Base-by-base conservation (phyloP, 768 basidiomycete species). In the Mycena rosella region DNA sequence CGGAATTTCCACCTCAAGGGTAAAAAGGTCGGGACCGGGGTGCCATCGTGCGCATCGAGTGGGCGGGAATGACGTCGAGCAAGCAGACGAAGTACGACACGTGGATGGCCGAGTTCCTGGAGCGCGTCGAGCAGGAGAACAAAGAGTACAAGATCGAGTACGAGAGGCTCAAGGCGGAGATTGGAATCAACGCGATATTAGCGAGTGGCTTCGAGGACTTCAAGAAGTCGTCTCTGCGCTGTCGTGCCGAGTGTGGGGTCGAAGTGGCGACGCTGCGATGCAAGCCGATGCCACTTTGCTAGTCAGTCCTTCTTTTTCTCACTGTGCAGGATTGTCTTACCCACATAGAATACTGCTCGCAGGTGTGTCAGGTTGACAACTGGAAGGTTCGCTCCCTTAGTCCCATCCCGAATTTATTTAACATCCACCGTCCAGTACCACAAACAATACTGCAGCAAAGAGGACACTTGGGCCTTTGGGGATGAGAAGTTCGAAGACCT, bases 381-480 rank as follows among this genome's bases (percentile, higher is more conserved):
- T 51, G 49, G 49, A 51, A 51, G 49, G 49, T 30, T 22, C 1
- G 49, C 20, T 15, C 4, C 30, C 29, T 20, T 34, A 11, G 11
- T 5, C 32, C 32, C 27, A 17, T 51, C 15, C 18, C 2, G 22
- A 17, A 55, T 13, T 38, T 26, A 22, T n/a, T 38, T 55, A 36
- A 55, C 24, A n/a, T 38, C 34, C 5, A 1, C 8, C 8, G 9
- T 10, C 38, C 38, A 55, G 53, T 55, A 55, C 34, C 53, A 55
- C 24, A 55, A 55, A 38, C 22, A n/a, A 36, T 55, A 55, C 34
- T 55, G 53, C 53, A 34, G 53, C 24, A 55, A 55, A 38, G 34
- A 55, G 14, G 53, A 55, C 38, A 55, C 53, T 14, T 55, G 53
- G 53, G 53, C 36, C 38, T 55, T 9, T 3, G 24, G n/a, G 2